These are phyloP conservation scores for Colletotrichum gigasporum DNA, from an alignment of 2,329 filamentous ascomycete species.

Conservation along the genomic window DNA sequence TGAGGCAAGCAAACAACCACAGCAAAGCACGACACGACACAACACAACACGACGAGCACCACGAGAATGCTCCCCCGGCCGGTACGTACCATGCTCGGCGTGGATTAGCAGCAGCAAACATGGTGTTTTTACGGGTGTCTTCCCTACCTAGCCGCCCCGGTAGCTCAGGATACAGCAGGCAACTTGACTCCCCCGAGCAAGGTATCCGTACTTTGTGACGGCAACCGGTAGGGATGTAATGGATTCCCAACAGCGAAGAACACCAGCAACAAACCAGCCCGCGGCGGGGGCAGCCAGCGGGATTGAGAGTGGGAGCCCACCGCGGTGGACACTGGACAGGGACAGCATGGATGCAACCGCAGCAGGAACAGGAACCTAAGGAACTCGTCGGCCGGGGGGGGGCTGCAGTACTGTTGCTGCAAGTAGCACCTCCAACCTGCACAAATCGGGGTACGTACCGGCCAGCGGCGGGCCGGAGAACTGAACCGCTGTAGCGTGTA, in stretches of 20 bases:
- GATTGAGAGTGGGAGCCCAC: background rate
- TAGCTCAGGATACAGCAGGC: background rate
- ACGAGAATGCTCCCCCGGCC: too few relatives aligned
- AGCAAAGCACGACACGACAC: too few relatives aligned
- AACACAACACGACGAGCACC: too few relatives aligned
- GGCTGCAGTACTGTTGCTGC: background rate
- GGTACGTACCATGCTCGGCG: too few relatives aligned
- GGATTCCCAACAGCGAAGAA: background rate
- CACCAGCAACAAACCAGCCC: background rate
- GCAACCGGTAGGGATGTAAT: background rate
- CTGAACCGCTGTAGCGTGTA: too few relatives aligned
- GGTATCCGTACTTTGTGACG: too few relatives aligned
- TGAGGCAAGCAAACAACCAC: too few relatives aligned
- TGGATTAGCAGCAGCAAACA: background rate
- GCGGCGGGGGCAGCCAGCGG: background rate
- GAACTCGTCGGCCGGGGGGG: constrained; percentile 2
- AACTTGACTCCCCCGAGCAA: background rate
- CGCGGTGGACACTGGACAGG: background rate
- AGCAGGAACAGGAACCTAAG: constrained; percentile 8
- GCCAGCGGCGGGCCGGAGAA: too few relatives aligned
- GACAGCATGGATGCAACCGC: background rate
- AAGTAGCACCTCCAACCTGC: background rate
- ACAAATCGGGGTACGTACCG: background rate
- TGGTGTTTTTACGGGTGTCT: background rate
- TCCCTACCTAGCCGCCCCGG: background rate